A percentile compares a stretch with the other conserved stretches of the same genome.
These are phyloP conservation scores for Emmonsiellopsis sp. DNA, from an alignment of 2,329 filamentous ascomycete genomes.

Conservation along the genomic window DNA sequence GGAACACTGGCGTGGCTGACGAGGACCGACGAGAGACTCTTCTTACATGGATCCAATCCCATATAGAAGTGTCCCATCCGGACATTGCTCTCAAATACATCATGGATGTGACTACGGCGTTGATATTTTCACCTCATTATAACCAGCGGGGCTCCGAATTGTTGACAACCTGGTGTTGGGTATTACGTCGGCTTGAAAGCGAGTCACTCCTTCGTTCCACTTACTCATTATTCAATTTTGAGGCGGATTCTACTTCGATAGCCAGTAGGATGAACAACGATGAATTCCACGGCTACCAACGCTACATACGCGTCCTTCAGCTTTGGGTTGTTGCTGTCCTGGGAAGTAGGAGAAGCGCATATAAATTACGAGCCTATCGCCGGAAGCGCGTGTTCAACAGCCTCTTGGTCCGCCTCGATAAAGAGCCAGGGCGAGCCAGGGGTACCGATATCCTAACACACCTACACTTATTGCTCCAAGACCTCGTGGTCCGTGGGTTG, in stretches of 20 bases:
- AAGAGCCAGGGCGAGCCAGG: not conserved
- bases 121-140: slow-evolving; percentile 17
- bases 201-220: not conserved
- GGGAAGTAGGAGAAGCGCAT: not conserved
- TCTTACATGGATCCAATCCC: slow-evolving; percentile 5
- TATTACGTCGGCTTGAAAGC: slow-evolving; percentile 3
- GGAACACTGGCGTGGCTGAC: not conserved
- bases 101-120: slow-evolving; percentile 22
- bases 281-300: not conserved
- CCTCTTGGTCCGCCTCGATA: not conserved
- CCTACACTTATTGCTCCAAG: not conserved
- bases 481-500: not conserved
- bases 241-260: not conserved
- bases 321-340: not conserved
- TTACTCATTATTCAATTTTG: not conserved
- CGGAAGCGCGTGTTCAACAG: not conserved
- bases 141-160: slow-evolving; percentile 10
- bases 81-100: slow-evolving; percentile 20
- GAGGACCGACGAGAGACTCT: not conserved
- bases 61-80: slow-evolving; percentile 15
- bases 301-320: not conserved
- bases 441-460: not conserved
- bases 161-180: slow-evolving; percentile 24
- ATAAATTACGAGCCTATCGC: not conserved
- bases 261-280: not conserved